These are phyloP conservation scores for Crotalaria pallida DNA, from an alignment of 306 rosid genomes.

Conservation along the genomic window DNA sequence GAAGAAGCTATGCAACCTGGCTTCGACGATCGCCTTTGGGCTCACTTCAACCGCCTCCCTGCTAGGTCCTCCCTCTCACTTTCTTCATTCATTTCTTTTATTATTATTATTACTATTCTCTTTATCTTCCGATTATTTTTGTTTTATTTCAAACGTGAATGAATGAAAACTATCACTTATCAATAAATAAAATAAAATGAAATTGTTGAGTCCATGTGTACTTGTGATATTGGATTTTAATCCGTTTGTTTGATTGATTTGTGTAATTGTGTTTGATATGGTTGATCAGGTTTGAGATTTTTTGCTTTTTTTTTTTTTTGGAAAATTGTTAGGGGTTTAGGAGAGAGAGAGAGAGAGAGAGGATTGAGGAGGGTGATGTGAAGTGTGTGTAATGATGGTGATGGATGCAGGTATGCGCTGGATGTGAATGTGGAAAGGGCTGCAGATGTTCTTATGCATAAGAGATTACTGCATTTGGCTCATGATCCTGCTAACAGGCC, in stretches of 20 bases:
- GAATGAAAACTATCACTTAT: background rate
- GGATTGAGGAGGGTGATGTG: slow-evolving; percentile 24
- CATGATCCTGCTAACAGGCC: slow-evolving; percentile 85
- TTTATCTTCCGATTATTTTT: slow-evolving; percentile 11
- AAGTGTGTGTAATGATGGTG: too few relatives aligned
- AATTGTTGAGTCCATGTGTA: background rate
- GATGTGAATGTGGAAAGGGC: slow-evolving; percentile 99
- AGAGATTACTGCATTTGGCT: slow-evolving; percentile 76
- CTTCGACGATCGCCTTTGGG: slow-evolving; percentile 79
- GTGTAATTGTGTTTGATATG: background rate
- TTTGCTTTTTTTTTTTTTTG: background rate
- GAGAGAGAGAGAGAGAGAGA: slow-evolving; percentile 25
- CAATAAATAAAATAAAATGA: too few relatives aligned
- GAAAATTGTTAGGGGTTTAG: background rate
- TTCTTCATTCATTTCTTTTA: background rate
- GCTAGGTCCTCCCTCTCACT: slow-evolving; percentile 45
- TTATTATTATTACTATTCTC: background rate
- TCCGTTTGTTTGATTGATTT: background rate
- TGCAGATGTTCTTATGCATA: slow-evolving; percentile 92
- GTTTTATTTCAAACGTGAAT: background rate
- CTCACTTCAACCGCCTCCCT: slow-evolving; percentile 96
- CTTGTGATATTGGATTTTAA: background rate
- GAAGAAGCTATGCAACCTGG: slow-evolving; percentile 65
- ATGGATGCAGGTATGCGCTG: slow-evolving; percentile 77
- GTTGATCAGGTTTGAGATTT: slow-evolving; percentile 6